A percentile compares a stretch with the other conserved stretches of the same genome.
Evolutionary conservation across 495 filamentous ascomycete genomes (phyloP).

Genomic region (Hyaloscypha bicolor): DNA sequence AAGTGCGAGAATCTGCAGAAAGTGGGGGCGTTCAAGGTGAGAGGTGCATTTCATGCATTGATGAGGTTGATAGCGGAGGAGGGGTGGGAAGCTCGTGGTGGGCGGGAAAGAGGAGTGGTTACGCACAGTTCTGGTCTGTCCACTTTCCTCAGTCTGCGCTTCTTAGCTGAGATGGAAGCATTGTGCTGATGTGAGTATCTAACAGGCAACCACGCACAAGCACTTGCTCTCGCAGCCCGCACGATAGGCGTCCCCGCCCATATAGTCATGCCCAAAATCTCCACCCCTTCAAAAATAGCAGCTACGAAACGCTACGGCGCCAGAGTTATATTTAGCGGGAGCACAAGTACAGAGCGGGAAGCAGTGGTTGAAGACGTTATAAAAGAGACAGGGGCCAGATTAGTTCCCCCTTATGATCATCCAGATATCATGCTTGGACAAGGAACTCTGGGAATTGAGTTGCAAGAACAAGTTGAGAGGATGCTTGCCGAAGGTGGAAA

Average conservation of each 20-base stretch:
- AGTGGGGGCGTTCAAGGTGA: conserved; percentile 90
- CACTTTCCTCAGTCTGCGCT: neutral
- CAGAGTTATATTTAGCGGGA: conserved; percentile 79
- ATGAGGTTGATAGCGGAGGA: conserved; percentile 67
- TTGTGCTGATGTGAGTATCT: neutral
- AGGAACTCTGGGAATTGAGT: conserved; percentile 84
- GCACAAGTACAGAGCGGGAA: conserved; percentile 79
- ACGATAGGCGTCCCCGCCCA: conserved; percentile 62
- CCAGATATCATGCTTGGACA: conserved; percentile 89
- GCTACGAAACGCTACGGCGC: conserved; percentile 77
- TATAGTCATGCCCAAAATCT: conserved; percentile 90
- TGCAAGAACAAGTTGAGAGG: conserved; percentile 68
- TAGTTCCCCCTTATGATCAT: conserved; percentile 92
- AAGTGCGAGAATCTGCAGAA: conserved; percentile 96
- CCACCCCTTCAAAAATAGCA: conserved; percentile 81
- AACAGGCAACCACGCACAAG: conserved; percentile 92
- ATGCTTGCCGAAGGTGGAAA: conserved; percentile 38
- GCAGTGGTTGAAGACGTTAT: conserved; percentile 69
- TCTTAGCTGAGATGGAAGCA: neutral
- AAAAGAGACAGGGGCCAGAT: conserved; percentile 66
- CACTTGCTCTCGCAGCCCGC: conserved; percentile 82
- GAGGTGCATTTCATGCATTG: conserved; percentile 90
- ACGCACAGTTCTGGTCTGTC: conserved; percentile 85
- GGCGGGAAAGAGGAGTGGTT: conserved; percentile 68
- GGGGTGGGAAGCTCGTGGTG: conserved; percentile 55